Base-by-base conservation (phyloP, 225 moss, liverwort and hornwort species). In the Polytrichum commune region DNA sequence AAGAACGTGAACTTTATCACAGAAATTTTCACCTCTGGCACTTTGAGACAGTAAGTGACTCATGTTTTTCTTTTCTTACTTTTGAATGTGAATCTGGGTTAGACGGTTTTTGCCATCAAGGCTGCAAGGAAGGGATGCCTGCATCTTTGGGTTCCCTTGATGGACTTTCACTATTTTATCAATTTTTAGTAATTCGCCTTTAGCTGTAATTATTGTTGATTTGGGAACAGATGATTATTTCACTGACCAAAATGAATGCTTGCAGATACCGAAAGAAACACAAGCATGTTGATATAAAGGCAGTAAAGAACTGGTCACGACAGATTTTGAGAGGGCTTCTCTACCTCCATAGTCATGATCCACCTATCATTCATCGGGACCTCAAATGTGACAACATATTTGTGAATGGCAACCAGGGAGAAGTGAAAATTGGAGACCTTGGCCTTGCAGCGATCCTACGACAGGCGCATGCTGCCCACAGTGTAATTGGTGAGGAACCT, bases 381-480 rank as follows among this genome's bases (percentile, higher is more conserved):
- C 81, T 98, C 77, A 98, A 98, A 78, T 98, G 97, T 68, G 97
- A 98, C 68, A 98, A 98, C 69, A 93, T 98, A 67, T 98, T 98
- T 82, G 90, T 98, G 64, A 98, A 98, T 61, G 97, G 97, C 4
- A 95, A 95, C 74, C 94, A 92, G 75, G 97, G 97, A 66, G 97
- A 98, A 77, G 97, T 98, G 69, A 98, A 98, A 83, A 98, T 98
- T 67, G 97, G 97, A 10, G 94, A 98, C 83, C 88, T 98, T 29
- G 97, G 97, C 13, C 90, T 98, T 67, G 97, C 97, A 29, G 97
- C 94, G 25, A 98, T 98, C 71, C 84, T 98, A 67, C 91, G 95
- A 23, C 94, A 95, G 73, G 97, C 95, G 67, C 94, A 94, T 75
- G 92, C 94, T 24, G 95, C 95, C 63, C 97, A 98, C 81, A 92